Conservation (phyloP, 352 stramenopile genomes). For the Phytopythium cucurbitacearum region DNA sequence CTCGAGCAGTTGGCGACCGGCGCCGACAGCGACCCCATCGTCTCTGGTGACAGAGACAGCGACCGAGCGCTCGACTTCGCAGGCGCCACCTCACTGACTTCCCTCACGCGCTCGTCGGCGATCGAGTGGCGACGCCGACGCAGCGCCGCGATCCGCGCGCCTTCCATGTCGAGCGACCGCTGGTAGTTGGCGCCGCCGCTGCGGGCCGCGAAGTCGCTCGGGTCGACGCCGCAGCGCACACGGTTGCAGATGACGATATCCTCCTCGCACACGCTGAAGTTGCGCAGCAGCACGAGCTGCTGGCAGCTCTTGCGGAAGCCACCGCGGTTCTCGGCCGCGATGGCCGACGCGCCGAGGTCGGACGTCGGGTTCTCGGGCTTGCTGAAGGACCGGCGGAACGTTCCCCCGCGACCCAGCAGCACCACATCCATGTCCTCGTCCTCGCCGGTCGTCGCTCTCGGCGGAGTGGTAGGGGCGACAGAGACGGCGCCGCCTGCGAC, state of each 20-base stretch:
- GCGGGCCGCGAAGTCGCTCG: conserved; percentile 36
- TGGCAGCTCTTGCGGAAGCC: conserved; percentile 28
- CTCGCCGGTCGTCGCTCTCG: too few relatives aligned
- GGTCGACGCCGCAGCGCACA: conserved; percentile 51
- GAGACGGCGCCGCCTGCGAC: too few relatives aligned
- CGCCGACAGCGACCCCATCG: neutral
- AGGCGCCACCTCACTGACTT: neutral
- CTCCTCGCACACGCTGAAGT: conserved; percentile 60
- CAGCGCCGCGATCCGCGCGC: conserved; percentile 35
- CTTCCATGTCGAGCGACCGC: conserved; percentile 48
- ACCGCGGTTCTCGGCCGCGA: conserved; percentile 37
- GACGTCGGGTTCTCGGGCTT: conserved; percentile 60
- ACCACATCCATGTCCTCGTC: conserved; percentile 27
- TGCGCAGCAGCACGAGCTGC: conserved; percentile 55
- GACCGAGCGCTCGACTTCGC: neutral
- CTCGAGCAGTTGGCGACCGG: neutral
- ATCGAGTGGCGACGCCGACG: conserved; percentile 22
- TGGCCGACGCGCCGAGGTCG: conserved; percentile 40
- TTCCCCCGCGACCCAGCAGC: conserved; percentile 15
- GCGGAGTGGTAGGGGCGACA: too few relatives aligned
- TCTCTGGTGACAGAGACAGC: neutral
- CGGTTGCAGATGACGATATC: conserved; percentile 73
- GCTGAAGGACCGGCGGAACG: conserved; percentile 46
- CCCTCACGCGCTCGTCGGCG: neutral
- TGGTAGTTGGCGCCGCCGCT: conserved; percentile 32